These are phyloP conservation scores for Veloboletus limbatus DNA, from an alignment of 1,284 basidiomycete genomes.

Conservation along the genomic window DNA sequence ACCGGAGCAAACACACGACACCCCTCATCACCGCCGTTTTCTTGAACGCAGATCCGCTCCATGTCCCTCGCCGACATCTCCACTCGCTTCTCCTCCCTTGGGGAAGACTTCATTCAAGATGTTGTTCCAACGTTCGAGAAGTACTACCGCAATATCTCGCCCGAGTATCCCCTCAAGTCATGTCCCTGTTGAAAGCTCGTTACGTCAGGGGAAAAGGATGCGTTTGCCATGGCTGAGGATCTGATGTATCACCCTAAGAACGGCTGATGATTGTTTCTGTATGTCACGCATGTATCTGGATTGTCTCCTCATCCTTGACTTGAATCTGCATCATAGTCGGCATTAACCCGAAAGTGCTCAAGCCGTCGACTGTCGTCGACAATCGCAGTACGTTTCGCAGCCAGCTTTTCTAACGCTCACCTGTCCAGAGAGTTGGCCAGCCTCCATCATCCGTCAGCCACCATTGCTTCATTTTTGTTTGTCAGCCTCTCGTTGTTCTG, in stretches of 20 bases:
- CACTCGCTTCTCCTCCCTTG: conserved; percentile 14
- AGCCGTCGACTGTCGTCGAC: background rate
- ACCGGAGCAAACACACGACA: conserved; percentile 4
- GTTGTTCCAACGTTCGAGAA: conserved; percentile 31
- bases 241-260: conserved; percentile 19
- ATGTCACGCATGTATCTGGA: conserved; percentile 27
- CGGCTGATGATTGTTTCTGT: conserved; percentile 14
- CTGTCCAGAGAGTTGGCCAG: conserved; percentile 18
- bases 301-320: conserved; percentile 11
- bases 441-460: conserved; percentile 30
- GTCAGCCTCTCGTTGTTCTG: conserved; percentile 12
- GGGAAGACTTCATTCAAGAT: conserved; percentile 27
- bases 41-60: conserved; percentile 22
- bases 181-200: conserved; percentile 20
- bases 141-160: conserved; percentile 17
- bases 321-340: conserved; percentile 11
- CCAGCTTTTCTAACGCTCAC: background rate
- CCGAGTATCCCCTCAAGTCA: conserved; percentile 19
- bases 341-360: background rate
- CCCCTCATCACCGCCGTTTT: conserved; percentile 8
- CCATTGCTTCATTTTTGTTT: conserved; percentile 2
- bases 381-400: background rate
- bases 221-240: conserved; percentile 34
- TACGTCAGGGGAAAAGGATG: conserved; percentile 31
- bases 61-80: conserved; percentile 10